These are phyloP conservation scores for Fusarium heterosporum DNA, from an alignment of 2,329 filamentous ascomycete genomes.

Conservation along the genomic window DNA sequence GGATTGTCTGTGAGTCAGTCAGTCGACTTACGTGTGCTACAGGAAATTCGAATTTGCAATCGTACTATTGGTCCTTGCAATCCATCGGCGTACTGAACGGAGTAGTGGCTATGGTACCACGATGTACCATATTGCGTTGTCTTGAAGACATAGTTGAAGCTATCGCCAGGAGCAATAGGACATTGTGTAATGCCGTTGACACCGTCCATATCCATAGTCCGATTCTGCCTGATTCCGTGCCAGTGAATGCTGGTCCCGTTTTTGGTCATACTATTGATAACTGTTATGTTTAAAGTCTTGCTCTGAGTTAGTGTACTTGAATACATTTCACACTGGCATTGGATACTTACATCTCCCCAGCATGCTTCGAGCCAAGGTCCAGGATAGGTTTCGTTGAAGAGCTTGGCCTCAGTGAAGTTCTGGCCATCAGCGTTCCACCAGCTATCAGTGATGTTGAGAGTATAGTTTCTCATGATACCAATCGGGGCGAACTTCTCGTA, in stretches of 20 bases:
- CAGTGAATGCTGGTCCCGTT: conserved; percentile 44
- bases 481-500: conserved; percentile 42
- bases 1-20: conserved; percentile 25
- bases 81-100: conserved; percentile 42
- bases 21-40: neutral
- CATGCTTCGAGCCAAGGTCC: neutral
- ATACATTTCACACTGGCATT: accelerated
- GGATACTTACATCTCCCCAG: conserved; percentile 8
- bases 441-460: conserved; percentile 32
- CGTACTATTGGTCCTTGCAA: conserved; percentile 36
- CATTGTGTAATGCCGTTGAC: conserved; percentile 43
- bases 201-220: conserved; percentile 41
- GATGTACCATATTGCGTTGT: conserved; percentile 41
- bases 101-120: conserved; percentile 45
- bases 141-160: conserved; percentile 37
- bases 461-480: conserved; percentile 41
- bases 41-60: accelerated
- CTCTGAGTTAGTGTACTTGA: neutral
- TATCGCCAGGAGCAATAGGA: conserved; percentile 33
- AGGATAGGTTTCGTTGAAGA: conserved; percentile 1
- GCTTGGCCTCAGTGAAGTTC: conserved; percentile 35
- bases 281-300: conserved; percentile 34
- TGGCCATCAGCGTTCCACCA: conserved; percentile 42
- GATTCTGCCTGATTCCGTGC: conserved; percentile 40
- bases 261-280: neutral